phyloP scores from a whole-genome alignment of 768 basidiomycete genomes.

The Kockovaella imperatae region DNA sequence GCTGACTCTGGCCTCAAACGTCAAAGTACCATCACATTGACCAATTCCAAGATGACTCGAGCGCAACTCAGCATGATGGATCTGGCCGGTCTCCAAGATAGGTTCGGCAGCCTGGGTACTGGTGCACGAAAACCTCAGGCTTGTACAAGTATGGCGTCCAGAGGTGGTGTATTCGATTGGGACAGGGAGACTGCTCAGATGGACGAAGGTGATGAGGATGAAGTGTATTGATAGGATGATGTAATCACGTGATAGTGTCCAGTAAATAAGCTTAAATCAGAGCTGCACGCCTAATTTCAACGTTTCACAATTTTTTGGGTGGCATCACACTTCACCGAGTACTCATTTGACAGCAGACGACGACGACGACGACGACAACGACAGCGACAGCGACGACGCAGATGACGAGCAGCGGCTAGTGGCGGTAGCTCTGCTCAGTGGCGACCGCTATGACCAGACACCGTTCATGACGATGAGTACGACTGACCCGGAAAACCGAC shows the following conservation, averaged over 20 bases:
- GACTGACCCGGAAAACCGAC: neutral
- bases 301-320: too few relatives aligned
- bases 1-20: neutral
- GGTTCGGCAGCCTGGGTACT: conserved; percentile 23
- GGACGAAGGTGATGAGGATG: conserved; percentile 19
- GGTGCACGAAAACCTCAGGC: too few relatives aligned
- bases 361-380: neutral
- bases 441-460: neutral
- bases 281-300: too few relatives aligned
- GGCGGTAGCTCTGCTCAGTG: neutral
- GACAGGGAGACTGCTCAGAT: conserved; percentile 32
- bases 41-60: conserved; percentile 18
- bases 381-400: neutral
- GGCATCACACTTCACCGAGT: too few relatives aligned
- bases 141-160: too few relatives aligned
- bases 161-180: too few relatives aligned
- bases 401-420: neutral
- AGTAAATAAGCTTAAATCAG: neutral
- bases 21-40: conserved; percentile 16
- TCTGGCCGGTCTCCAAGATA: conserved; percentile 22
- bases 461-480: neutral
- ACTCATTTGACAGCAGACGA: neutral
- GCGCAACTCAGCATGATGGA: conserved; percentile 30
- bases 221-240: conserved; percentile 7
- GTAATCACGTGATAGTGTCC: neutral